phyloP scores from a whole-genome alignment of 2,329 filamentous ascomycete genomes.

The Penicillium sp. region DNA sequence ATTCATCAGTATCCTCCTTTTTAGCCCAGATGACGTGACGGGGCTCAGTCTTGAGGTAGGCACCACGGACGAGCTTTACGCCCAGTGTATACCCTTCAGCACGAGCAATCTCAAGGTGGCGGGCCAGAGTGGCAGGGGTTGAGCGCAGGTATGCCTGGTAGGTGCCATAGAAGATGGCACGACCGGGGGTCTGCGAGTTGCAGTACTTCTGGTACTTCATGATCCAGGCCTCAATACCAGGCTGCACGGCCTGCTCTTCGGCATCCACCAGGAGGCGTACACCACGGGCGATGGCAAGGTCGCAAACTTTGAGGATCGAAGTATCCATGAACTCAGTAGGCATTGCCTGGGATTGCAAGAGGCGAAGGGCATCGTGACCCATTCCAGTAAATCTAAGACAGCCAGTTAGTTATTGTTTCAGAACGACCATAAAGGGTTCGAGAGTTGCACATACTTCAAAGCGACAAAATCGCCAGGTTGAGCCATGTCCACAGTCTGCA shows the following conservation, averaged over 20 bases:
- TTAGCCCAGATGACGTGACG: slow-evolving; percentile 46
- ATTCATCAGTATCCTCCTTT: slow-evolving; percentile 48
- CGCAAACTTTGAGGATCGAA: slow-evolving; percentile 46
- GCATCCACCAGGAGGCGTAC: slow-evolving; percentile 52
- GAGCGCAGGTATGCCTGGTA: slow-evolving; percentile 54
- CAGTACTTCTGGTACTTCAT: slow-evolving; percentile 53
- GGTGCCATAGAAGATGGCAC: slow-evolving; percentile 54
- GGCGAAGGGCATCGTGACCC: slow-evolving; percentile 42
- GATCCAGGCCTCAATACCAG: slow-evolving; percentile 52
- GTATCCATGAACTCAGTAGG: slow-evolving; percentile 42
- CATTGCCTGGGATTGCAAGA: slow-evolving; percentile 38
- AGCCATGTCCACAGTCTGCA: slow-evolving; percentile 53
- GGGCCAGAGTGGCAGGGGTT: slow-evolving; percentile 44
- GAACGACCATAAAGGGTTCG: slow-evolving; percentile 19
- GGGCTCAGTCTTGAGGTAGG: slow-evolving; percentile 51
- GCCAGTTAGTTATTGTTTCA: slow-evolving; percentile 4
- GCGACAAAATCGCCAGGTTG: slow-evolving; percentile 51
- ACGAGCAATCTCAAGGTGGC: slow-evolving; percentile 46
- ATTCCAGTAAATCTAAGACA: slow-evolving; percentile 46
- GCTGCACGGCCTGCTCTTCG: slow-evolving; percentile 53
- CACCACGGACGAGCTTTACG: slow-evolving; percentile 53
- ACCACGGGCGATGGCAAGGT: slow-evolving; percentile 41
- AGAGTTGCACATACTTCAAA: slow-evolving; percentile 41
- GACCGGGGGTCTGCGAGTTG: slow-evolving; percentile 45
- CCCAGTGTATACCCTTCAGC: slow-evolving; percentile 50